These are phyloP conservation scores for Phytophthora fragariaefolia DNA, from an alignment of 352 stramenopile species.

Conservation along the genomic window DNA sequence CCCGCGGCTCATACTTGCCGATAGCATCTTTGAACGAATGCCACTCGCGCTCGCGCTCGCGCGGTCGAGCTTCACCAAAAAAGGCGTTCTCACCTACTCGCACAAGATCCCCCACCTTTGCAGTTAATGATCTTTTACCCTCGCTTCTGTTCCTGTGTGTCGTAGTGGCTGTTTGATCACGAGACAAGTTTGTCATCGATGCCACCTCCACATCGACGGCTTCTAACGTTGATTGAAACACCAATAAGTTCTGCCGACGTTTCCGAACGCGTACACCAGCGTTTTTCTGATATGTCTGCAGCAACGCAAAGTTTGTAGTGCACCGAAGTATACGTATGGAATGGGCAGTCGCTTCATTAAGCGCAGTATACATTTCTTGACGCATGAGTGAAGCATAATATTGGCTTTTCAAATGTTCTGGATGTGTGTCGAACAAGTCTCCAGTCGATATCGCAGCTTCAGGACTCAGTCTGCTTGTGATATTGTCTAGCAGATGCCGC, in stretches of 20 bases:
- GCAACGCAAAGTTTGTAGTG: conserved; percentile 24
- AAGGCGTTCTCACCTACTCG: conserved; percentile 9
- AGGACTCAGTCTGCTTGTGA: conserved; percentile 20
- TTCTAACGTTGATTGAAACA: conserved; percentile 11
- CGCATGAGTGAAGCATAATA: conserved; percentile 25
- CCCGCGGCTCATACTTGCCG: conserved; percentile 18
- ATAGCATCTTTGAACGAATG: conserved; percentile 29
- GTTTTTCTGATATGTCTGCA: conserved; percentile 35
- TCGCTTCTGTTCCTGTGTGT: neutral
- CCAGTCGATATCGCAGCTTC: conserved; percentile 13
- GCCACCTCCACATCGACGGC: neutral
- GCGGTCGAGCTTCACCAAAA: conserved; percentile 27
- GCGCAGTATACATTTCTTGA: conserved; percentile 15
- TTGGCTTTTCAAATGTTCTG: conserved; percentile 31
- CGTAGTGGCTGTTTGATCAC: neutral
- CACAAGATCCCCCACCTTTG: conserved; percentile 14
- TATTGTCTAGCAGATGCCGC: conserved; percentile 31
- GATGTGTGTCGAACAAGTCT: conserved; percentile 30
- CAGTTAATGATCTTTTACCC: neutral
- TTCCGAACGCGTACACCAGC: conserved; percentile 14
- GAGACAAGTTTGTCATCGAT: neutral
- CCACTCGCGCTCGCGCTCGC: conserved; percentile 30
- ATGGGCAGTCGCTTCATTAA: conserved; percentile 18
- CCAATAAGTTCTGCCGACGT: conserved; percentile 18
- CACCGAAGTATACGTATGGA: conserved; percentile 19